phyloP scores from a whole-genome alignment of 257 asterid genomes.

The Solanum acaule region DNA sequence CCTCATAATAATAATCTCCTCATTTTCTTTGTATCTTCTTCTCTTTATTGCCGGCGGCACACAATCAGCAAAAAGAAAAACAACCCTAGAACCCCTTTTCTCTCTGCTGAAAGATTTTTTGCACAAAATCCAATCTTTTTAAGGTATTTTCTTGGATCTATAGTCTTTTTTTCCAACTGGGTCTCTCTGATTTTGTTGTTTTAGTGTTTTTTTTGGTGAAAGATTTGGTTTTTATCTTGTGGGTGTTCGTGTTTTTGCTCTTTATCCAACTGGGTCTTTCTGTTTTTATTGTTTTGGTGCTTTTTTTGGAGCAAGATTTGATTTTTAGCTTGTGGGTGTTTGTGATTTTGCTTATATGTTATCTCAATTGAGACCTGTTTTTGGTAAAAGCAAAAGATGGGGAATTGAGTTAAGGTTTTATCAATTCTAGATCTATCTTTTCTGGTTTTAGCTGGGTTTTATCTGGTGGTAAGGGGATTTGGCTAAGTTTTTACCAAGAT shows the following conservation, averaged over 20 bases:
- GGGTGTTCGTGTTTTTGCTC: not conserved
- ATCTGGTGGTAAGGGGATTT: not conserved
- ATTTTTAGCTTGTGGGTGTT: not conserved
- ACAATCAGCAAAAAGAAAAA: not conserved
- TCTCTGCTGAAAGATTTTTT: not conserved
- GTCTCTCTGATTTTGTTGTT: not conserved
- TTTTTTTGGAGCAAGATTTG: not conserved
- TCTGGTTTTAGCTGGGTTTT: not conserved
- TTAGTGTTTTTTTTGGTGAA: not conserved
- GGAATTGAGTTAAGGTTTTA: not conserved
- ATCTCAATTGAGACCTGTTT: not conserved
- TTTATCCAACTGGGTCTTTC: not conserved
- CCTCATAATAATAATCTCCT: not conserved
- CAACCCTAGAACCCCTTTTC: not conserved
- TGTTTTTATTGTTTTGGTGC: not conserved
- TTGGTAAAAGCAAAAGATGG: not conserved
- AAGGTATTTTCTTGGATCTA: constrained; percentile 1
- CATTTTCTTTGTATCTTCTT: not conserved
- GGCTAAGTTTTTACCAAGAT: not conserved
- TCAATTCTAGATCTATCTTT: not conserved
- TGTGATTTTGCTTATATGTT: not conserved
- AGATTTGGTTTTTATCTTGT: not conserved
- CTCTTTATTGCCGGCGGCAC: constrained; percentile 16
- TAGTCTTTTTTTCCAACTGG: not conserved
- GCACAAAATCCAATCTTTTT: not conserved